Evolutionary conservation across 805 yeast genomes (phyloP), one percentile per base, ranked within the genome.

Genomic region (Candida corydali): DNA sequence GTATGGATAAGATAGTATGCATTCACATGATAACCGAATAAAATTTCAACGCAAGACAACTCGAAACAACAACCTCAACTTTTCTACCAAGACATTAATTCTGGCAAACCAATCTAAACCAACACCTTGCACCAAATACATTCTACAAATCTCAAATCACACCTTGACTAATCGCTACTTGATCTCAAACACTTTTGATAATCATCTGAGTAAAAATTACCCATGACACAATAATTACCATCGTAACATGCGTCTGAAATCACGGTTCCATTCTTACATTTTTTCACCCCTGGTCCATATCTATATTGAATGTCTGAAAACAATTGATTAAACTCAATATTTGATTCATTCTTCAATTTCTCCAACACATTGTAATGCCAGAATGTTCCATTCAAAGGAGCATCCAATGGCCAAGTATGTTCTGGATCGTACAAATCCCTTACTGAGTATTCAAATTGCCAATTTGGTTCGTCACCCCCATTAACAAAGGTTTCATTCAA

Each of bases 371-470:
- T 25, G 16, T 31, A 54, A 39, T 78, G 76, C 87, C 87, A 78
- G 63, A 79, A 80, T n/a, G 78, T 70, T 14, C 77, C 87, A 50
- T 80, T 81, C 49, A 80, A 66, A 9, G 86, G 85, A 10, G 81
- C 64, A 6, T 52, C 43, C 10, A 39, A 45, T 15, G 86, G 86
- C 87, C 87, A 82, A 11, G 61, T 51, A 3, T 59, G 55, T 9
- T 68, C 52, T 14, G 74, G 62, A 37, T 71, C 74, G 42, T 77
- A 81, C 3, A 67, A 61, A 1, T 72, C 76, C 55, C 89, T 70
- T 1, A 86, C 78, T 31, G 80, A 73, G 55, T 82, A 82, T 45
- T 78, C 82, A 39, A 65, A 70, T 39, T 63, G 52, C 88, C 87
- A 81, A 17, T 54, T 55, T 15, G 85, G 82, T 45, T 77, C 84